These are phyloP conservation scores for Fusarium poae DNA, from an alignment of 2,329 filamentous ascomycete species.

Conservation along the genomic window DNA sequence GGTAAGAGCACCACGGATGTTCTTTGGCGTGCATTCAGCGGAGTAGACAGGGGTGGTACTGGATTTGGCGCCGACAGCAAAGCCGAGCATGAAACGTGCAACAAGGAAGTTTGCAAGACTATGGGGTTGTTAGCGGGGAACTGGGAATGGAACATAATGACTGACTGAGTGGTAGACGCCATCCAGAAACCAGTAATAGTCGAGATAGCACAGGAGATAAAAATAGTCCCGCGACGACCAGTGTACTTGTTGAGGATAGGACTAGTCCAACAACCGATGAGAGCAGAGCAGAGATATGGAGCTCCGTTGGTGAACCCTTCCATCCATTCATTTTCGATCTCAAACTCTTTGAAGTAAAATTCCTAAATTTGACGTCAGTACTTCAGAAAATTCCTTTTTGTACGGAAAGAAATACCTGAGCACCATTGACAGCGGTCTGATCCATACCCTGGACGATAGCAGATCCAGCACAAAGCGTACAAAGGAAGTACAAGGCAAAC, in stretches of 20 bases:
- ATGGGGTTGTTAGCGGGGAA: accelerated
- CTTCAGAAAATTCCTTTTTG: too few relatives aligned
- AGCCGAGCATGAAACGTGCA: slow-evolving; percentile 54
- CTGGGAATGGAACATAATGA: accelerated
- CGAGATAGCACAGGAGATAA: slow-evolving; percentile 70
- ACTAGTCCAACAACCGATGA: slow-evolving; percentile 54
- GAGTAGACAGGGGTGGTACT: slow-evolving; percentile 55
- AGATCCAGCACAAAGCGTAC: slow-evolving; percentile 52
- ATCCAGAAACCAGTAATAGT: slow-evolving; percentile 66
- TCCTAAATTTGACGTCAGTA: slow-evolving; percentile 42
- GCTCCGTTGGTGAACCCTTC: slow-evolving; percentile 68
- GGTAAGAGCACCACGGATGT: slow-evolving; percentile 56
- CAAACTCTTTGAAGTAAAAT: slow-evolving; percentile 53
- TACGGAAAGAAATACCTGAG: slow-evolving; percentile 61
- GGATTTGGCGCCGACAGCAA: slow-evolving; percentile 56
- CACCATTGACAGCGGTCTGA: slow-evolving; percentile 74
- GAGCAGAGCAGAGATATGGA: slow-evolving; percentile 66
- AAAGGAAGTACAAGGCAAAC: slow-evolving; percentile 54
- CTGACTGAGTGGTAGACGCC: slow-evolving; percentile 64
- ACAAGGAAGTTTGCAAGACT: slow-evolving; percentile 48
- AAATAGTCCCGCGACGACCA: slow-evolving; percentile 74
- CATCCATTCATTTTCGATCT: slow-evolving; percentile 58
- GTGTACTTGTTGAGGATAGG: slow-evolving; percentile 69
- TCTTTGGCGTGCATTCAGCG: slow-evolving; percentile 55
- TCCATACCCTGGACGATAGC: slow-evolving; percentile 77